These are phyloP conservation scores for Myrica gale DNA, from an alignment of 306 rosid genomes.

Conservation along the genomic window DNA sequence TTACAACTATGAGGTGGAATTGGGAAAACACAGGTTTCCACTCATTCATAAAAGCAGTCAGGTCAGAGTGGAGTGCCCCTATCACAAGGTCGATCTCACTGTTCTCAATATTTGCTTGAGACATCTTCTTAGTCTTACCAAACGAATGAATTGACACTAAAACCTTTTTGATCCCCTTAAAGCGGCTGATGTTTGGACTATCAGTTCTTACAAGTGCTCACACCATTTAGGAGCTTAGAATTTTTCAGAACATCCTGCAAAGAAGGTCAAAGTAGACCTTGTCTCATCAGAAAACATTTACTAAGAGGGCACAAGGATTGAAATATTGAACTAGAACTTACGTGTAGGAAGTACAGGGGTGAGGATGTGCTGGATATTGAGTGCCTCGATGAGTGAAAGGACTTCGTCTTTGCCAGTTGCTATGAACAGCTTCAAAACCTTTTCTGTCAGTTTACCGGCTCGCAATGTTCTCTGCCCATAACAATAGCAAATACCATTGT, in stretches of 20 bases:
- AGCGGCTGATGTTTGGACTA: slow-evolving; percentile 25
- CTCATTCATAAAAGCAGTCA: slow-evolving; percentile 63
- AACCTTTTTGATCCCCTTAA: slow-evolving; percentile 23
- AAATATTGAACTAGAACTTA: slow-evolving; percentile 42
- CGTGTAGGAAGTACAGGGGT: slow-evolving; percentile 94
- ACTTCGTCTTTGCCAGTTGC: slow-evolving; percentile 90
- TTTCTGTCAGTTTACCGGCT: slow-evolving; percentile 90
- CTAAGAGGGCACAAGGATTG: slow-evolving; percentile 3
- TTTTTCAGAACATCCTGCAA: slow-evolving; percentile 83
- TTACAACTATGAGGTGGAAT: slow-evolving; percentile 78
- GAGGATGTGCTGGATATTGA: slow-evolving; percentile 65
- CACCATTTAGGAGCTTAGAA: slow-evolving; percentile 39
- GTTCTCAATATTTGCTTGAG: slow-evolving; percentile 49
- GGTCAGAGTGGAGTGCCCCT: slow-evolving; percentile 71
- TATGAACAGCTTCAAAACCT: slow-evolving; percentile 70
- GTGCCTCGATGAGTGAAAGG: slow-evolving; percentile 64
- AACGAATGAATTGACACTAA: slow-evolving; percentile 21
- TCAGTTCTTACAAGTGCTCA: slow-evolving; percentile 16
- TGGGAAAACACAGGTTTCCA: slow-evolving; percentile 76
- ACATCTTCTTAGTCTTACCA: slow-evolving; percentile 50
- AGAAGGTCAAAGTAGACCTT: slow-evolving; percentile 29
- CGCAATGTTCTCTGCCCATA: slow-evolving; percentile 68
- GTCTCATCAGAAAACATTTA: slow-evolving; percentile 10
- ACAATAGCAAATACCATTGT: slow-evolving; percentile 11
- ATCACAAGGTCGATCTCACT: slow-evolving; percentile 88